phyloP scores from a whole-genome alignment of 306 rosid species.

The Argentina anserina region DNA sequence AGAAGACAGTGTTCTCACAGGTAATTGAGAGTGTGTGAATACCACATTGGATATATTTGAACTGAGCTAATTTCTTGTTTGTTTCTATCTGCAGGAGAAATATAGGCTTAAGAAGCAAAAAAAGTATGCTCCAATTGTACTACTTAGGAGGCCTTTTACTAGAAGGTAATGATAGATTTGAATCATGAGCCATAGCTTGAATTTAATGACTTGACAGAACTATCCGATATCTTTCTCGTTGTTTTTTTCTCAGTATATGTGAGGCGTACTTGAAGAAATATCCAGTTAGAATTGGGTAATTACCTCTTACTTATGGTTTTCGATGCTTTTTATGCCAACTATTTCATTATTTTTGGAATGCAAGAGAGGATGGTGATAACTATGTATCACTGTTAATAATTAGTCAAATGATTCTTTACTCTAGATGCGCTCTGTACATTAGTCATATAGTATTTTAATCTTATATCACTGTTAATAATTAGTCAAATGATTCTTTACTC shows the following conservation, averaged over 20 bases:
- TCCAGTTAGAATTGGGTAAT: slow-evolving; percentile 80
- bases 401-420: neutral
- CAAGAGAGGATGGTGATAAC: no score
- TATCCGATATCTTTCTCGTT: slow-evolving; percentile 4
- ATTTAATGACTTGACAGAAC: neutral
- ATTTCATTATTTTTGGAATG: slow-evolving; percentile 7
- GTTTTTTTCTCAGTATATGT: slow-evolving; percentile 57
- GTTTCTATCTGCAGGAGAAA: slow-evolving; percentile 61
- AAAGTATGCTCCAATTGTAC: slow-evolving; percentile 89
- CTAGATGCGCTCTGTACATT: neutral
- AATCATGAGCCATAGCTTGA: neutral
- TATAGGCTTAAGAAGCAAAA: slow-evolving; percentile 90
- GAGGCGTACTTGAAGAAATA: slow-evolving; percentile 94
- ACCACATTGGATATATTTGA: slow-evolving; percentile 7
- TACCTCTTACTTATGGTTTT: neutral
- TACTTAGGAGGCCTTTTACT: slow-evolving; percentile 76
- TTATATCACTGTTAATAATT: neutral
- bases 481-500: neutral
- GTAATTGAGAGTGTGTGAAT: slow-evolving; percentile 34
- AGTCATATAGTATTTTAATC: slow-evolving; percentile 1
- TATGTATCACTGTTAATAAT: neutral
- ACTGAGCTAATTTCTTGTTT: neutral
- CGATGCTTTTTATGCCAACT: slow-evolving; percentile 8
- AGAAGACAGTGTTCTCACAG: slow-evolving; percentile 89
- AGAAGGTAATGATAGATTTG: slow-evolving; percentile 46